These are phyloP conservation scores for Cyberlindnera nakhonratchasimensis DNA, from an alignment of 805 yeast species.

Conservation along the genomic window DNA sequence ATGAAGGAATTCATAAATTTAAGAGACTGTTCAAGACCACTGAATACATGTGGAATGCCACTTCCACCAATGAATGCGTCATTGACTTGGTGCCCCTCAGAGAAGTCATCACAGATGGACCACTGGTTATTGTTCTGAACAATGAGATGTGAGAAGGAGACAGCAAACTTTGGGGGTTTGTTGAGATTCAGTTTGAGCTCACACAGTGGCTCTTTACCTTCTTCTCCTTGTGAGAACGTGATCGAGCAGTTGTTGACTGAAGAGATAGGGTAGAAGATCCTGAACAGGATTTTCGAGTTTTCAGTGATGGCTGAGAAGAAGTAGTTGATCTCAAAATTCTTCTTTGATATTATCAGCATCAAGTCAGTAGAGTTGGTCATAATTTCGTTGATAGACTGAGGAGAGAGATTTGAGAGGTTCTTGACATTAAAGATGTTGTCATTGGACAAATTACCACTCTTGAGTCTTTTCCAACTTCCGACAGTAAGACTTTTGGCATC, in stretches of 20 bases:
- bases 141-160: conserved; percentile 59
- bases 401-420: conserved; percentile 59
- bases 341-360: conserved; percentile 64
- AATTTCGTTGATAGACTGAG: conserved; percentile 56
- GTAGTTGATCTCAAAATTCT: conserved; percentile 70
- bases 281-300: conserved; percentile 57
- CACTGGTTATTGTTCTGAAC: conserved; percentile 56
- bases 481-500: conserved; percentile 68
- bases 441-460: conserved; percentile 50
- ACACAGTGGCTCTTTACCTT: conserved; percentile 28
- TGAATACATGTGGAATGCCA: conserved; percentile 63
- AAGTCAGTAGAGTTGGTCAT: conserved; percentile 68
- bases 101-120: conserved; percentile 81
- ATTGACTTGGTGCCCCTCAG: conserved; percentile 79
- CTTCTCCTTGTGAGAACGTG: conserved; percentile 30
- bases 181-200: conserved; percentile 50
- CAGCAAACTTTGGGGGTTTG: conserved; percentile 75
- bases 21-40: conserved; percentile 51
- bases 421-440: conserved; percentile 38
- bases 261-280: conserved; percentile 67
- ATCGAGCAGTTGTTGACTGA: conserved; percentile 59
- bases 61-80: conserved; percentile 62
- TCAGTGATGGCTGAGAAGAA: conserved; percentile 73
- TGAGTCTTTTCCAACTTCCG: conserved; percentile 78
- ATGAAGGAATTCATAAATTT: conserved; percentile 54